A percentile compares a stretch with the other conserved stretches of the same genome.
Evolutionary conservation across 257 asterid species (phyloP).

Genomic region (Eustoma russellianum): DNA sequence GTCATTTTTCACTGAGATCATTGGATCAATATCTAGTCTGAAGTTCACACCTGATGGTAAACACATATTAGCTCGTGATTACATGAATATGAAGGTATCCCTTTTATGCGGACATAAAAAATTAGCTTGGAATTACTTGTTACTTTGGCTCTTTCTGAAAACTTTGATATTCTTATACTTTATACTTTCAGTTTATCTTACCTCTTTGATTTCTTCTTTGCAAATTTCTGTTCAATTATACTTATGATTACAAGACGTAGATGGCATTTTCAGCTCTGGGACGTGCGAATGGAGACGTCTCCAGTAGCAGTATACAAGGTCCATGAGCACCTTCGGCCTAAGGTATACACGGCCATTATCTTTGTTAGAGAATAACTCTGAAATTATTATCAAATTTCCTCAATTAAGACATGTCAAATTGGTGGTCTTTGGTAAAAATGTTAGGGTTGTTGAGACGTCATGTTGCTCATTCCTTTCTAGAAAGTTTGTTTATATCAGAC

Average conservation of each 20-base stretch:
- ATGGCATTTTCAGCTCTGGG: conserved; percentile 55
- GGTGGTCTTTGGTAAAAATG: too few relatives aligned
- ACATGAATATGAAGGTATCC: conserved; percentile 62
- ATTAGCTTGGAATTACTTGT: too few relatives aligned
- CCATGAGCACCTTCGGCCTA: conserved; percentile 66
- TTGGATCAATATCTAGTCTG: conserved; percentile 63
- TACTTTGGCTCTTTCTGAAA: too few relatives aligned
- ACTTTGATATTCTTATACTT: too few relatives aligned
- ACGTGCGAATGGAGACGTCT: conserved; percentile 46
- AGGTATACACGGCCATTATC: conserved; percentile 28
- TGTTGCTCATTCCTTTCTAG: too few relatives aligned
- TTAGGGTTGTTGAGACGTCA: too few relatives aligned
- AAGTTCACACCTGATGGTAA: conserved; percentile 72
- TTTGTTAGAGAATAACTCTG: conserved; percentile 3
- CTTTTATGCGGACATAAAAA: background rate
- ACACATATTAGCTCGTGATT: conserved; percentile 65
- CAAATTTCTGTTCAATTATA: background rate
- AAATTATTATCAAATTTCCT: background rate
- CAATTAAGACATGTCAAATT: too few relatives aligned
- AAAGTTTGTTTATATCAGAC: too few relatives aligned
- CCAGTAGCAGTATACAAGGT: conserved; percentile 59
- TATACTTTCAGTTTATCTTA: too few relatives aligned
- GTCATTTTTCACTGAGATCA: conserved; percentile 72
- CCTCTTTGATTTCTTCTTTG: background rate
- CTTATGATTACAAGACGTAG: background rate